A percentile compares a stretch with the other conserved stretches of the same genome.
Conservation (phyloP, 768 basidiomycete species). For the Leccinum pellstonianum region DNA sequence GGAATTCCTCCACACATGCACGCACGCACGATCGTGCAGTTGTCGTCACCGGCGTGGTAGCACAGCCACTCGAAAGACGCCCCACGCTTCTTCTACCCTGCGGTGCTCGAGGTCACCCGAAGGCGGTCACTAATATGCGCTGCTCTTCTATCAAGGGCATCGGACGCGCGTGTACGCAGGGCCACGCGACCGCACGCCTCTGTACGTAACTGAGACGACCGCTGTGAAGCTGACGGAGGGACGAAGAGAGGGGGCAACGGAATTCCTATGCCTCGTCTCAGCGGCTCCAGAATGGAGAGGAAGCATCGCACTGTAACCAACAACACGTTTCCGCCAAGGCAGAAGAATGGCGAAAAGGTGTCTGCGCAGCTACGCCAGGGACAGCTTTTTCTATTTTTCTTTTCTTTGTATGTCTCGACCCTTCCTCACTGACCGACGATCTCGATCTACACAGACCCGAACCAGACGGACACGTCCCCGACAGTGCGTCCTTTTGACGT, state of each 20-base stretch:
- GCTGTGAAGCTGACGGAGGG: neutral
- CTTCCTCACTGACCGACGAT: neutral
- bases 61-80: neutral
- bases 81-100: conserved; percentile 7
- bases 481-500: neutral
- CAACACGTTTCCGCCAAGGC: conserved; percentile 23
- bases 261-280: conserved; percentile 6
- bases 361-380: conserved; percentile 8
- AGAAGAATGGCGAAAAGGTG: neutral
- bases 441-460: conserved; percentile 7
- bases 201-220: conserved; percentile 9
- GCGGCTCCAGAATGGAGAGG: conserved; percentile 13
- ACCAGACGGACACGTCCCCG: conserved; percentile 2
- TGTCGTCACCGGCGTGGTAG: neutral
- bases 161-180: conserved; percentile 8
- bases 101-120: conserved; percentile 4
- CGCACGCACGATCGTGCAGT: neutral
- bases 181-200: conserved; percentile 8
- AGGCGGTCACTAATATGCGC: conserved; percentile 1
- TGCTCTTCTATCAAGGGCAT: conserved; percentile 8
- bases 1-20: neutral
- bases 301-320: conserved; percentile 9
- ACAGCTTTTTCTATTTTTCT: neutral
- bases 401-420: neutral
- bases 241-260: neutral